A percentile compares a stretch with the other conserved stretches of the same genome.
phyloP scores from a whole-genome alignment of 139 green algal species.

The Trebouxia sp. region DNA sequence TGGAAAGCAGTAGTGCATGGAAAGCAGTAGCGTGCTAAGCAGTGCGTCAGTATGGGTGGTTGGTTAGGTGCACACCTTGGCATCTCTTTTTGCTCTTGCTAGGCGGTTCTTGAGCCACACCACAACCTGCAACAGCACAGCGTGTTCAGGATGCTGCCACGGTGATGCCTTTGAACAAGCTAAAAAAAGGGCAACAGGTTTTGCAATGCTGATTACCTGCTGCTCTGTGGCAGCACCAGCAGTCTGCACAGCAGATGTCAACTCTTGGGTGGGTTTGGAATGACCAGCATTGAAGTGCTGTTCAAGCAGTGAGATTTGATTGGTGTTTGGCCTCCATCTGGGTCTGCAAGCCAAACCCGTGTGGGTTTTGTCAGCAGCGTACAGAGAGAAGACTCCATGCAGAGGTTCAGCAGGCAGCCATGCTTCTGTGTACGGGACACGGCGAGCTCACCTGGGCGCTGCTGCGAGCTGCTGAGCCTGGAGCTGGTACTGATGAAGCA shows the following conservation, averaged over 20 bases:
- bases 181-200: too few relatives aligned
- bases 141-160: too few relatives aligned
- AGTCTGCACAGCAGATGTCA: slow-evolving; percentile 32
- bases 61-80: slow-evolving; percentile 19
- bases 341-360: not conserved
- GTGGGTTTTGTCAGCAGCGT: not conserved
- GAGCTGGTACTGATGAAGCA: not conserved
- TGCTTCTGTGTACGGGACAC: too few relatives aligned
- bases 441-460: not conserved
- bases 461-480: slow-evolving; percentile 8
- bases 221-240: slow-evolving; percentile 43
- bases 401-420: too few relatives aligned
- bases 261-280: slow-evolving; percentile 38
- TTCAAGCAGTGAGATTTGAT: slow-evolving; percentile 41
- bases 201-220: too few relatives aligned
- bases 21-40: not conserved
- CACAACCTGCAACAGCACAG: slow-evolving; percentile 27
- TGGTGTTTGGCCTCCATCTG: slow-evolving; percentile 39
- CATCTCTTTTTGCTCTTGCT: slow-evolving; percentile 38
- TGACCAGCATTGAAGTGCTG: slow-evolving; percentile 37
- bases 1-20: not conserved
- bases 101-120: slow-evolving; percentile 52
- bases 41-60: not conserved
- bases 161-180: too few relatives aligned
- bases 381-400: too few relatives aligned